Evolutionary conservation across 106 monocot species (phyloP).

Genomic region (Alisma plantagoaquatica): DNA sequence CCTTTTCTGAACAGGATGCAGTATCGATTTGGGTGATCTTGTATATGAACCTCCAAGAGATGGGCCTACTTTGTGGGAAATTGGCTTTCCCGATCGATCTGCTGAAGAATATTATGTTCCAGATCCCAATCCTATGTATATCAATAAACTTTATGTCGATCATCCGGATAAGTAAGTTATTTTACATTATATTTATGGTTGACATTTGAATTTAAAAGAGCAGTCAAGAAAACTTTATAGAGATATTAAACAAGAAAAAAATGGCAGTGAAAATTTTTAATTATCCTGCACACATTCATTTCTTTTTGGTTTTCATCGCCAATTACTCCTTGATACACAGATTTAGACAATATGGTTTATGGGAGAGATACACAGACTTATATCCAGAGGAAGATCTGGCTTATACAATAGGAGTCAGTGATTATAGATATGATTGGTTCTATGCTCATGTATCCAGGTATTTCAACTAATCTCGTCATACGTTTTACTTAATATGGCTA

Average conservation of each 20-base stretch:
- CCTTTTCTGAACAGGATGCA: background rate
- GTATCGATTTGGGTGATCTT: conserved; percentile 2
- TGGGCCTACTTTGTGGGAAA: conserved; percentile 15
- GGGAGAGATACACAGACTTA: conserved; percentile 5
- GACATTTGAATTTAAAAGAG: background rate
- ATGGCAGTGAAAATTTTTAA: too few relatives aligned
- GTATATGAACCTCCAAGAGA: conserved; percentile 7
- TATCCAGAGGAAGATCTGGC: conserved; percentile 3
- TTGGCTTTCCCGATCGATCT: conserved; percentile 6
- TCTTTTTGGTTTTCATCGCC: too few relatives aligned
- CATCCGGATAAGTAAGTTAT: conserved; percentile 12
- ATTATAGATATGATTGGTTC: conserved; percentile 7
- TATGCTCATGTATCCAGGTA: conserved; percentile 1
- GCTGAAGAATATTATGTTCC: conserved; percentile 11
- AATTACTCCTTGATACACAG: too few relatives aligned
- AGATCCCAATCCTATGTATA: conserved; percentile 5
- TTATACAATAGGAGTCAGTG: background rate
- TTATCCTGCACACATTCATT: too few relatives aligned
- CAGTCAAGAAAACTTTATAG: background rate
- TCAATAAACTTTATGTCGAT: conserved; percentile 11
- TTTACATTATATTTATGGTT: background rate
- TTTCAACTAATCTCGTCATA: background rate
- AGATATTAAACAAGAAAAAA: too few relatives aligned
- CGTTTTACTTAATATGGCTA: background rate
- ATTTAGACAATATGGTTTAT: conserved; percentile 8